These are phyloP conservation scores for Diaporthe sp. DNA, from an alignment of 2,329 filamentous ascomycete genomes.

Conservation along the genomic window DNA sequence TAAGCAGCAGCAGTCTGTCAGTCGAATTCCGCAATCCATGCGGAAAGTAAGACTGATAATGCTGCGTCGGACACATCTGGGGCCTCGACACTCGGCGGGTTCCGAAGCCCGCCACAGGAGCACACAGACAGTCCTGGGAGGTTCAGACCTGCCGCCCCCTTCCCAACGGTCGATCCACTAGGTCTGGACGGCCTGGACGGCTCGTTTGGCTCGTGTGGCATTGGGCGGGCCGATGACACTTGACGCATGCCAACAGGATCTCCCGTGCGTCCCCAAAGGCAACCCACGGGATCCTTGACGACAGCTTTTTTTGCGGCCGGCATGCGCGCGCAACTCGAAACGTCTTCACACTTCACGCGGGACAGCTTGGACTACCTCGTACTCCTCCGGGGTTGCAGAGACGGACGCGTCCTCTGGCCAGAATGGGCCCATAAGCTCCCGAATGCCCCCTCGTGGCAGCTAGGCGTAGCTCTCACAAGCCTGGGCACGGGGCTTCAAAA, in stretches of 20 bases:
- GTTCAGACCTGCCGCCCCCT: slow-evolving; percentile 14
- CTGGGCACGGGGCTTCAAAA: neutral
- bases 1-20: neutral
- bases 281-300: neutral
- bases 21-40: neutral
- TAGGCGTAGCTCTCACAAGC: neutral
- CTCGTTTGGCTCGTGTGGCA: slow-evolving; percentile 13
- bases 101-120: slow-evolving; percentile 24
- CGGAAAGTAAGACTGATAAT: slow-evolving; percentile 5
- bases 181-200: slow-evolving; percentile 14
- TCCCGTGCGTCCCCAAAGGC: slow-evolving; percentile 22
- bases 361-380: neutral
- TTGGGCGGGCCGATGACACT: slow-evolving; percentile 26
- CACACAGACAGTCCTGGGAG: neutral
- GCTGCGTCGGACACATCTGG: slow-evolving; percentile 13
- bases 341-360: neutral
- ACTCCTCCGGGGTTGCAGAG: neutral
- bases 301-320: neutral
- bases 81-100: slow-evolving; percentile 20
- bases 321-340: neutral
- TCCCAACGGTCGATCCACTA: slow-evolving; percentile 20
- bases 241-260: slow-evolving; percentile 28
- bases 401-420: neutral
- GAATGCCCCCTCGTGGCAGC: neutral
- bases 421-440: neutral